Base-by-base conservation (phyloP, 2,329 filamentous ascomycete genomes). In the Fusarium bactridioides region DNA sequence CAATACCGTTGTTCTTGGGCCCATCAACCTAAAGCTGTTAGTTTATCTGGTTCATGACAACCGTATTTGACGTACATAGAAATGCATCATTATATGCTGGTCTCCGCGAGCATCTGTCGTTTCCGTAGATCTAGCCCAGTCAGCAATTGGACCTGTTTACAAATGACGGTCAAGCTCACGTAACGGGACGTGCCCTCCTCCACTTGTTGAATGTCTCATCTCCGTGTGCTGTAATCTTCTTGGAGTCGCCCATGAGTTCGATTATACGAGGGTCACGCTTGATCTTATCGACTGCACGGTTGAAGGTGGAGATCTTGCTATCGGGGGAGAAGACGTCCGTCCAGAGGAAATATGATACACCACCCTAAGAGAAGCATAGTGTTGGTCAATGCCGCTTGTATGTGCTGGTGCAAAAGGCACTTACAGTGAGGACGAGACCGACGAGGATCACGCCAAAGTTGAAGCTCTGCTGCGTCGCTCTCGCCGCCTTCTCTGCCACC, bases 401-500 rank as follows among this genome's bases (percentile, higher is more conserved):
- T 48, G 43, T 19, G 33, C 27, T 16, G 38, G 10, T 55, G 38
- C 54, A 48, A 40, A 37, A n/a, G 18, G 3, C 27, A 64, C 68
- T 62, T 86, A 94, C 93, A 40, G 95, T 97, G 75, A 95, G 85
- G 38, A 90, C 87, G 16, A 95, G 83, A 31, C 95, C 95, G 12
- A 91, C 85, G 4, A 94, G 74, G 13, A 98, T 90, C 70, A 98
- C 82, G 73, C 92, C 87, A 73, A 97, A 90, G 82, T 98, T 98
- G 84, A 97, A 92, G 21, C 92, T 93, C 82, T 98, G 95, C 82
- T 98, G 95, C 2, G 94, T 95, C 13, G 94, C 93, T 43, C 95
- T 89, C 29, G 92, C 92, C 6, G 91, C 90, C 81, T 97, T 98
- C 80, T 98, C 95, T 53, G 84, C 84, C 0, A 83, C 84, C 2